Conservation (phyloP, 306 rosid genomes). For the Glycine tomentella region DNA sequence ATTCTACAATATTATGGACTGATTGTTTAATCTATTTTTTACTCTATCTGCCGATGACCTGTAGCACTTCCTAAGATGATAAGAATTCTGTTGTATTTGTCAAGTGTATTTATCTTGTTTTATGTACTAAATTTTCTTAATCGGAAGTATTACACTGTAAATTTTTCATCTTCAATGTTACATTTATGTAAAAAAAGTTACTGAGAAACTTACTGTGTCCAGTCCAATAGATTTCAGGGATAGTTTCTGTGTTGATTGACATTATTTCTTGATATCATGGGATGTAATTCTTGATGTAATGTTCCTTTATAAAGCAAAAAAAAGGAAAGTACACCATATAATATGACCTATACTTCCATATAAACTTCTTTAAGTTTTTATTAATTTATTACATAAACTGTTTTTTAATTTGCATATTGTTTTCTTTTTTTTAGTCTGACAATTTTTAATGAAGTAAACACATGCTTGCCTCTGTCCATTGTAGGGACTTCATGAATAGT, state of each 20-base stretch:
- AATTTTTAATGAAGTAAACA: slow-evolving; percentile 22
- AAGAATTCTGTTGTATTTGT: background rate
- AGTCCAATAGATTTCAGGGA: background rate
- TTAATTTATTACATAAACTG: background rate
- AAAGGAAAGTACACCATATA: background rate
- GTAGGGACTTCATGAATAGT: slow-evolving; percentile 48
- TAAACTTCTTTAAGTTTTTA: background rate
- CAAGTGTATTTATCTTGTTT: background rate
- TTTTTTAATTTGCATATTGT: slow-evolving; percentile 9
- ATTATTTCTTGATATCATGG: slow-evolving; percentile 16
- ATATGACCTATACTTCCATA: background rate
- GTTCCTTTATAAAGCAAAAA: background rate
- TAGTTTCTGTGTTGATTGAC: slow-evolving; percentile 8
- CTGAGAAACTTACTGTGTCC: slow-evolving; percentile 2
- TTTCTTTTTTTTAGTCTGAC: background rate
- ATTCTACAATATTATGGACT: background rate
- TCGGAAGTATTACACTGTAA: background rate
- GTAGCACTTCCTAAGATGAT: background rate
- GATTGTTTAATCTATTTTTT: slow-evolving; percentile 12
- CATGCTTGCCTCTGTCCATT: slow-evolving; percentile 29
- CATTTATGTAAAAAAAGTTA: too few relatives aligned
- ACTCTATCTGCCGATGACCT: slow-evolving; percentile 1
- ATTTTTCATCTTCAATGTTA: background rate
- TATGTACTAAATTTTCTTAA: background rate
- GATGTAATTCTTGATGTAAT: slow-evolving; percentile 3